These are phyloP conservation scores for Tuber magnatum DNA, from an alignment of 495 filamentous ascomycete species.

Conservation along the genomic window DNA sequence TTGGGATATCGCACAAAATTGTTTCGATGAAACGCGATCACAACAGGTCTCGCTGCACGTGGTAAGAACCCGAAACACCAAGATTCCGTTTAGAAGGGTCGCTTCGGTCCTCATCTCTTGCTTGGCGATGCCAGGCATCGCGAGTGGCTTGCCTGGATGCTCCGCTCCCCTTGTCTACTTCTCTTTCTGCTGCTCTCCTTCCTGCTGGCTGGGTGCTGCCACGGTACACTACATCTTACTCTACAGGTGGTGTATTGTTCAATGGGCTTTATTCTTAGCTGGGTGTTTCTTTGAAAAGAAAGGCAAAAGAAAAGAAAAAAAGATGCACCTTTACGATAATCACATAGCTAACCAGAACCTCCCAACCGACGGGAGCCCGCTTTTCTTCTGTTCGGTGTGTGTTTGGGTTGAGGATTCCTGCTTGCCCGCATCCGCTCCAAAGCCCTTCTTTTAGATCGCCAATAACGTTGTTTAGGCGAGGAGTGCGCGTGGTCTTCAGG, in stretches of 20 bases:
- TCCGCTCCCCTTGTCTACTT: slow-evolving; percentile 1
- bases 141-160: neutral
- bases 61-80: slow-evolving; percentile 1
- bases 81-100: neutral
- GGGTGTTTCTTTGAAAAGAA: neutral
- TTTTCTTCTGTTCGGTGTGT: neutral
- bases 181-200: slow-evolving; percentile 1
- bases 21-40: slow-evolving; percentile 1
- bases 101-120: neutral
- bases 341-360: neutral
- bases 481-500: slow-evolving; percentile 24
- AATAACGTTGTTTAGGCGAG: slow-evolving; percentile 39
- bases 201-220: neutral
- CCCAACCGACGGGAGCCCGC: neutral
- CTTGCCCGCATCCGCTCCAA: neutral
- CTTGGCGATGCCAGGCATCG: neutral
- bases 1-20: neutral
- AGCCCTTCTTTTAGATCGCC: slow-evolving; percentile 25
- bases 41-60: neutral
- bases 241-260: no score
- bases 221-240: slow-evolving; percentile 1
- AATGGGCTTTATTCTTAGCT: no score
- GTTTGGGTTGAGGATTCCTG: neutral
- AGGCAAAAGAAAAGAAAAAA: neutral
- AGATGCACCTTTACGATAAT: slow-evolving; percentile 1